phyloP scores from a whole-genome alignment of 2,329 filamentous ascomycete genomes.

The Pleoardoris graminearum region DNA sequence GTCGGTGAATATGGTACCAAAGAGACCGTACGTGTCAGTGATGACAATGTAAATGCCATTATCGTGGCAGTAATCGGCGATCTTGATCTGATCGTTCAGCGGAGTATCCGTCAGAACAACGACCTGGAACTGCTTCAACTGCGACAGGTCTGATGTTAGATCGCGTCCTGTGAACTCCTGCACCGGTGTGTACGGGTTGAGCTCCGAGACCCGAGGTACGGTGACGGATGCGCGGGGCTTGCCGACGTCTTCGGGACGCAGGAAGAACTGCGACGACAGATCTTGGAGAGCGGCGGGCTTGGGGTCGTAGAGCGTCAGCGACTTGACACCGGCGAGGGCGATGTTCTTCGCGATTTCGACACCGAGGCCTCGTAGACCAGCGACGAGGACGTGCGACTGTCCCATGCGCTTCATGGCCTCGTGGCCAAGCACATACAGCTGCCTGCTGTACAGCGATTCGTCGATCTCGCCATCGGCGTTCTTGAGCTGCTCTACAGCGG shows the following conservation, averaged over 20 bases:
- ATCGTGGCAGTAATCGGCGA: conserved; percentile 91
- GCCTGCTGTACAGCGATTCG: conserved; percentile 68
- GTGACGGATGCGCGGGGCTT: conserved; percentile 88
- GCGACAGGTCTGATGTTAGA: conserved; percentile 73
- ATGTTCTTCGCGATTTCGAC: conserved; percentile 99
- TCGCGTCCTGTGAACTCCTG: conserved; percentile 67
- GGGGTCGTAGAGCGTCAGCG: conserved; percentile 89
- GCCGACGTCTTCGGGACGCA: conserved; percentile 83
- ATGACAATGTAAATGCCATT: conserved; percentile 91
- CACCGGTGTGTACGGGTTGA: conserved; percentile 96
- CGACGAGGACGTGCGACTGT: conserved; percentile 89
- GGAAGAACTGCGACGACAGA: conserved; percentile 96
- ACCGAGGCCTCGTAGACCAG: conserved; percentile 89
- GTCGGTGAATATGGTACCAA: conserved; percentile 95
- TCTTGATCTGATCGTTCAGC: conserved; percentile 76
- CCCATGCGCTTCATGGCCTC: conserved; percentile 98
- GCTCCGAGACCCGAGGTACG: conserved; percentile 84
- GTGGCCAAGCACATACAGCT: conserved; percentile 73
- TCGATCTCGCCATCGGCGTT: conserved; percentile 64
- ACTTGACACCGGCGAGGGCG: conserved; percentile 96
- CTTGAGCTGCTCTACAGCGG: conserved; percentile 63
- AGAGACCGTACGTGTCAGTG: conserved; percentile 88
- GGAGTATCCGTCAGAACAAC: conserved; percentile 87
- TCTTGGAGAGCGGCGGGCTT: conserved; percentile 81
- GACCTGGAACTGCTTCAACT: conserved; percentile 89